Evolutionary conservation across 345 rosid genomes (phyloP).

Genomic region (Rhodomyrtus tomentosa): DNA sequence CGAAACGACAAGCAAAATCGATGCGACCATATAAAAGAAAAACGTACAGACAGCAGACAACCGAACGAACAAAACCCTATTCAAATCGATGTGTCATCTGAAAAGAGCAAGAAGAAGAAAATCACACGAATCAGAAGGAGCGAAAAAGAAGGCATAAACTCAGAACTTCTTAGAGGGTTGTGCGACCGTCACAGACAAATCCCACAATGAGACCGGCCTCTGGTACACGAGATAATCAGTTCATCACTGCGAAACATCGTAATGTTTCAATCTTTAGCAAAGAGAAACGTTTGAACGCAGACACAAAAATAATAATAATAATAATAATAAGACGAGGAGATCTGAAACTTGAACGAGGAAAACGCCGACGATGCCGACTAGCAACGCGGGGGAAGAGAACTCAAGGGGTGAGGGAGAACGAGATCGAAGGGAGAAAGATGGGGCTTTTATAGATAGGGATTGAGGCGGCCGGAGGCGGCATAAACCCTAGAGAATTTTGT

Average conservation of each 20-base stretch:
- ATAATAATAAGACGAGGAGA: not conserved
- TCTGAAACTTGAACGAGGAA: not conserved
- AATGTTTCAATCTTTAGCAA: not conserved
- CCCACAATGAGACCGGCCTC: not conserved
- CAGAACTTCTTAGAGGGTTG: conserved; percentile 15
- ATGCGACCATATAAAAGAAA: not conserved
- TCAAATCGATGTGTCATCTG: not conserved
- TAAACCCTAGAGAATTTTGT: not conserved
- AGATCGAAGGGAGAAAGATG: not conserved
- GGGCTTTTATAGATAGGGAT: not conserved
- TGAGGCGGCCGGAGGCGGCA: not conserved
- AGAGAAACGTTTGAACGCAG: not conserved
- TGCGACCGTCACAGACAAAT: conserved; percentile 5
- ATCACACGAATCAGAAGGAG: not conserved
- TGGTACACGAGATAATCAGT: not conserved
- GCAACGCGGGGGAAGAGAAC: not conserved
- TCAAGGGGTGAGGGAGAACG: not conserved
- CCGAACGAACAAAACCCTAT: not conserved
- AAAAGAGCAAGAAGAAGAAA: not conserved
- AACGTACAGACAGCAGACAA: not conserved
- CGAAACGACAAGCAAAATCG: not conserved
- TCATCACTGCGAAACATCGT: not conserved
- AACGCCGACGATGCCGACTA: not conserved
- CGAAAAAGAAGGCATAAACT: not conserved
- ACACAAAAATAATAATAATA: too few relatives aligned